Evolutionary conservation across 495 filamentous ascomycete species (phyloP).

Genomic region (Geoglossum glabrum): DNA sequence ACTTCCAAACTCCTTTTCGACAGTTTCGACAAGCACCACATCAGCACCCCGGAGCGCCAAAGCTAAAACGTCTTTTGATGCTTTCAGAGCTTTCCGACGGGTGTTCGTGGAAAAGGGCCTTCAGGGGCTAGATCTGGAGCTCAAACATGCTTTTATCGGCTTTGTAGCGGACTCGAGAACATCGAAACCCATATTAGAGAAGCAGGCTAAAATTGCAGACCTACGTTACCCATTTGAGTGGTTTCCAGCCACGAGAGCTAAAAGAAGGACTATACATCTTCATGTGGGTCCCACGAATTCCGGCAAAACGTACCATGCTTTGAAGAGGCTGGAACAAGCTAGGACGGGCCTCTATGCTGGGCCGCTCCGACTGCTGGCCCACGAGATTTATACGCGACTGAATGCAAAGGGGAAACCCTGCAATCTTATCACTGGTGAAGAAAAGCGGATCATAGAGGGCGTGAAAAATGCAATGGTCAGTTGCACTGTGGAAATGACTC

Average conservation of each 20-base stretch:
- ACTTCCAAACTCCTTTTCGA: background rate
- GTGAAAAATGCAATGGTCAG: slow-evolving; percentile 38
- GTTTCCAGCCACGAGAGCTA: slow-evolving; percentile 61
- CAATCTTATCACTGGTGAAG: slow-evolving; percentile 80
- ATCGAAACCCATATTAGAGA: slow-evolving; percentile 26
- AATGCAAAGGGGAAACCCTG: slow-evolving; percentile 51
- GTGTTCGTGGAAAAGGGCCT: slow-evolving; percentile 31
- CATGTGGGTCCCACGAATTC: slow-evolving; percentile 98
- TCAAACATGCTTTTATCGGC: slow-evolving; percentile 39
- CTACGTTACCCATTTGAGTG: slow-evolving; percentile 73
- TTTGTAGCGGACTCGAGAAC: slow-evolving; percentile 26
- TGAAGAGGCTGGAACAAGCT: slow-evolving; percentile 64
- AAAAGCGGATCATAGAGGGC: slow-evolving; percentile 36
- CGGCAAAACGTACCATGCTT: slow-evolving; percentile 89
- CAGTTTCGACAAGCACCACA: slow-evolving; percentile 17
- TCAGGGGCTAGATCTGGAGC: slow-evolving; percentile 28
- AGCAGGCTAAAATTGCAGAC: slow-evolving; percentile 52
- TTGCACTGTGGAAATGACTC: slow-evolving; percentile 95
- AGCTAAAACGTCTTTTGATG: background rate
- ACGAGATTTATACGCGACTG: slow-evolving; percentile 78
- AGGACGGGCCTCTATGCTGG: slow-evolving; percentile 75
- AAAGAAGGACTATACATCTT: slow-evolving; percentile 69
- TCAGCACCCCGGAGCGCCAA: background rate
- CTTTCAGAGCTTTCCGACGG: slow-evolving; percentile 24
- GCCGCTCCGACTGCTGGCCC: slow-evolving; percentile 72